Evolutionary conservation across 2,329 filamentous ascomycete genomes (phyloP), one percentile per base, ranked within the genome.

Genomic region (Apiospora marii): DNA sequence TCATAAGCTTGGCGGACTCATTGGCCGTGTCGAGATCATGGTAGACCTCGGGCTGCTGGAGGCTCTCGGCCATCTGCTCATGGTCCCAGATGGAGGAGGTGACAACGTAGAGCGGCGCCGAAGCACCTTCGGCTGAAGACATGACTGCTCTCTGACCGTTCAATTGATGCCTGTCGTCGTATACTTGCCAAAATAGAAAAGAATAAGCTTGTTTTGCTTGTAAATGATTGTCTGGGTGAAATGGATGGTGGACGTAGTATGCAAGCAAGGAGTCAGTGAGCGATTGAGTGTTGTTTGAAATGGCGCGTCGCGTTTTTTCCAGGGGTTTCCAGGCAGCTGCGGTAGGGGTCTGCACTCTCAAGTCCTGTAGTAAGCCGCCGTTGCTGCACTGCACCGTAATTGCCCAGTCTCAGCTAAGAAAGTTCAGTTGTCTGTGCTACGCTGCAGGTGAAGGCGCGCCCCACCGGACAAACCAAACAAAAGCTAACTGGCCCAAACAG

Each of bases 11-110:
- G 19, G 73, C 73, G n/a, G 73, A 68, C n/a, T 24, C 67, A 51
- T 74, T 74, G 37, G 73, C 73, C n/a, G 72, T 53, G 19, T 48
- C 49, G 14, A 69, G 37, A 19, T 48, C 68, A 8, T 70, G 49
- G 68, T 74, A 72, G 27, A 72, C 58, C 70, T 73, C 72, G 10
- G 70, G 68, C 10, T 43, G 72, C 61, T 71, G 72, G 37, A 72
- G 67, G 44, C 48, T 72, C 61, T 72, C 70, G 12, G 69, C 46
- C 41, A 67, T 51, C 12, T 70, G 19, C 13, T 72, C 41, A 41
- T 74, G 67, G 24, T 70, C 64, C 70, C 72, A 70, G 3, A 73
- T 67, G 67, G 68, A 72, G 27, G 73, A 73, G 27, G 72, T 70
- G 58, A 74, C 37, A n/a, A 71, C 48, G 58, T 71, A 74, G 51